Conservation (phyloP, 306 rosid genomes). For the Sphenostylis stenocarpa region DNA sequence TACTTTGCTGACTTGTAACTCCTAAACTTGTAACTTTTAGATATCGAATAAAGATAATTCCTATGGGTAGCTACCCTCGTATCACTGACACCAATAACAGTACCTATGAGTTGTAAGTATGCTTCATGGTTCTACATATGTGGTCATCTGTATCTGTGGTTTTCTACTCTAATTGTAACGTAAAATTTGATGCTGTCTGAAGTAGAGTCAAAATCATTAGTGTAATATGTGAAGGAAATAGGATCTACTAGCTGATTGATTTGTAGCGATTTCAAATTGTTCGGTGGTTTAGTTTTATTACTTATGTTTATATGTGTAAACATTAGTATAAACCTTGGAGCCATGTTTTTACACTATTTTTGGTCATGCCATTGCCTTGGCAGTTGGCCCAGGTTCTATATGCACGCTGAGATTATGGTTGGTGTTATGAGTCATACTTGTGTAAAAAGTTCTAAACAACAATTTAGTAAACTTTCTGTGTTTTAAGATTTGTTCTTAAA, state of each 20-base stretch:
- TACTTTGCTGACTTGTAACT: constrained; percentile 2
- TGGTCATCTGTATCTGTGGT: background rate
- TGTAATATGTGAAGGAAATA: constrained; percentile 14
- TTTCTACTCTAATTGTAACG: background rate
- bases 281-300: background rate
- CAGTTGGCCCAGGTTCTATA: background rate
- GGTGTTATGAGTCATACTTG: constrained; percentile 3
- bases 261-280: constrained; percentile 12
- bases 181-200: background rate
- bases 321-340: background rate
- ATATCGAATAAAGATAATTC: constrained; percentile 89
- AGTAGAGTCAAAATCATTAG: constrained; percentile 10
- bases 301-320: background rate
- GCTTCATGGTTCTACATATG: background rate
- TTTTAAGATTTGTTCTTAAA: constrained; percentile 22
- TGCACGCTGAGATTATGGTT: constrained; percentile 22
- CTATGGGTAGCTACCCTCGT: constrained; percentile 97
- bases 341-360: background rate
- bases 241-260: constrained; percentile 22
- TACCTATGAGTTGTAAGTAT: constrained; percentile 87
- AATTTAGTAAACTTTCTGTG: constrained; percentile 14
- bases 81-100: constrained; percentile 73
- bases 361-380: constrained; percentile 7
- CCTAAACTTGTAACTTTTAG: constrained; percentile 57
- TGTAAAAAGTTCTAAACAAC: background rate